Evolutionary conservation across 2,329 filamentous ascomycete genomes (phyloP).

Genomic region (Hypocrella siamensis): DNA sequence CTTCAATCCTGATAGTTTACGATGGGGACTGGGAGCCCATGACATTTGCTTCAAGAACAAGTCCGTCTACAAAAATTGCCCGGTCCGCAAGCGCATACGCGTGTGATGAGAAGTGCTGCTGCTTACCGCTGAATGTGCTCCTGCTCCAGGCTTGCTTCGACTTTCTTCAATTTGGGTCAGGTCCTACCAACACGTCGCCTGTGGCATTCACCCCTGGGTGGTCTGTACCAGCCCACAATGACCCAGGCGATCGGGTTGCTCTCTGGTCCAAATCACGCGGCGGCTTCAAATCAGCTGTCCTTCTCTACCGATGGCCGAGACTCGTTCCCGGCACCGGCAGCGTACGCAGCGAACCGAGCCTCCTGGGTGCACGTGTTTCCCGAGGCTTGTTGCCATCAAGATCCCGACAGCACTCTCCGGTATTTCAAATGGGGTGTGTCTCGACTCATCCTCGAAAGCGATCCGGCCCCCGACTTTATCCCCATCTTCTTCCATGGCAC

Average conservation of each 20-base stretch:
- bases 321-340: constrained; percentile 53
- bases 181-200: constrained; percentile 77
- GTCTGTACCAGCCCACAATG: constrained; percentile 80
- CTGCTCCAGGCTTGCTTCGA: constrained; percentile 40
- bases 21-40: constrained; percentile 84
- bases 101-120: background rate
- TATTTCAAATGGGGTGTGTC: constrained; percentile 99
- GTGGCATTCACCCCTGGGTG: constrained; percentile 63
- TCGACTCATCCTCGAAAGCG: constrained; percentile 75
- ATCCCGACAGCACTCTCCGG: constrained; percentile 60
- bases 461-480: constrained; percentile 74
- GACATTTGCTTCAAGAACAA: constrained; percentile 89
- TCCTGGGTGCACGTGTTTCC: constrained; percentile 94
- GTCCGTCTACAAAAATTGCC: constrained; percentile 30
- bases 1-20: constrained; percentile 56
- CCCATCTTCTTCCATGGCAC: constrained; percentile 92
- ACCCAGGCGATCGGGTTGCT: constrained; percentile 73
- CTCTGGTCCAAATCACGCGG: constrained; percentile 37
- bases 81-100: background rate
- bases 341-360: constrained; percentile 52
- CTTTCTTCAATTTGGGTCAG: constrained; percentile 82
- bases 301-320: constrained; percentile 56
- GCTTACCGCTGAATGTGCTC: too few species aligned
- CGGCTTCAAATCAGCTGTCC: constrained; percentile 27
- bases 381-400: constrained; percentile 87